Conservation (phyloP, 1,284 basidiomycete genomes). For the Leccinum solheimii region DNA sequence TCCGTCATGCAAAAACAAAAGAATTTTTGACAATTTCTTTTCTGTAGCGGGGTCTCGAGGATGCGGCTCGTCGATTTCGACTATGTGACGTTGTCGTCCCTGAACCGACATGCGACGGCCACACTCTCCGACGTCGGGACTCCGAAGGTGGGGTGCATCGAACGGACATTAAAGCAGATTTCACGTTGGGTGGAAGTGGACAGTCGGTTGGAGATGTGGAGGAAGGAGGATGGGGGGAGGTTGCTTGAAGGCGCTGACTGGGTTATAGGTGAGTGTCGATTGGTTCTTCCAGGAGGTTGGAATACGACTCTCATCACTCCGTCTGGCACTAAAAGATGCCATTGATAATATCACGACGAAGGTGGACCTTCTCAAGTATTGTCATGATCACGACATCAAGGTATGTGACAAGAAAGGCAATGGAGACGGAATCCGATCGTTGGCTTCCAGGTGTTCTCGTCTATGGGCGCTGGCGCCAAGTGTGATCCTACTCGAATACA, state of each 20-base stretch:
- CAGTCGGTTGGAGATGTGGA: conserved; percentile 80
- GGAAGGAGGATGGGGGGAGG: conserved; percentile 69
- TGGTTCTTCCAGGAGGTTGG: conserved; percentile 6
- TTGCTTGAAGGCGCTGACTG: conserved; percentile 84
- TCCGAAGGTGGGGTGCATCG: conserved; percentile 87
- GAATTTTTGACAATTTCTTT: background rate
- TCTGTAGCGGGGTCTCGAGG: conserved; percentile 64
- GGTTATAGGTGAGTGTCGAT: conserved; percentile 69
- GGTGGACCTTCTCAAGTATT: conserved; percentile 85
- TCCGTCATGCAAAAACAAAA: background rate
- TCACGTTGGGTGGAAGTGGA: conserved; percentile 78
- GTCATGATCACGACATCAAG: conserved; percentile 74
- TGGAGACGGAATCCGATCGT: conserved; percentile 4
- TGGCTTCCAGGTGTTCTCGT: conserved; percentile 77
- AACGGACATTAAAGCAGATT: conserved; percentile 72
- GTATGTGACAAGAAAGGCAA: conserved; percentile 36
- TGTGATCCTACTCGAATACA: conserved; percentile 93
- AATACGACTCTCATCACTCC: conserved; percentile 15
- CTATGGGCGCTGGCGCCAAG: conserved; percentile 98
- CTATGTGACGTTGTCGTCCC: conserved; percentile 88
- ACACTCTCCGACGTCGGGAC: conserved; percentile 88
- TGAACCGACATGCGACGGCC: conserved; percentile 96
- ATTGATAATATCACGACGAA: conserved; percentile 98
- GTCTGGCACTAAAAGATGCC: conserved; percentile 57
- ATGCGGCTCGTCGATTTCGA: conserved; percentile 87